Evolutionary conservation across 2,329 filamentous ascomycete genomes (phyloP).

Genomic region (Alternaria gansuensis): DNA sequence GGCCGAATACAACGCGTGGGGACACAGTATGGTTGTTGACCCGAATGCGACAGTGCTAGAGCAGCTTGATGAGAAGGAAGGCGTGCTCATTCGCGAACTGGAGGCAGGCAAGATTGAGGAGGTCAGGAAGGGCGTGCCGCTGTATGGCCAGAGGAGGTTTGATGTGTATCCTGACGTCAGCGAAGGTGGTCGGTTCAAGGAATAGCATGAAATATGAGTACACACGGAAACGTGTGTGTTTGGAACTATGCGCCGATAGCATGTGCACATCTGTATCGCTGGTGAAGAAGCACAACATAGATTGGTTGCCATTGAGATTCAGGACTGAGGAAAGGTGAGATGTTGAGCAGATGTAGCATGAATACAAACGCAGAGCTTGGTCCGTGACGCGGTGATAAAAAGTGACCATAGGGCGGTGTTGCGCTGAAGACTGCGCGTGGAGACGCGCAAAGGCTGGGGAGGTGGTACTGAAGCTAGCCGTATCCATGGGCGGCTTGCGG

Average conservation of each 20-base stretch:
- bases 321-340: no score
- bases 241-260: no score
- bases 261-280: not conserved
- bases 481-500: slow-evolving; percentile 3
- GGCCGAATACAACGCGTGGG: slow-evolving; percentile 87
- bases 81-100: slow-evolving; percentile 71
- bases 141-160: slow-evolving; percentile 85
- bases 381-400: not conserved
- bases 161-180: slow-evolving; percentile 95
- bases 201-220: slow-evolving; percentile 30
- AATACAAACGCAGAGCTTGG: not conserved
- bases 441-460: not conserved
- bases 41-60: slow-evolving; percentile 84
- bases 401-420: not conserved
- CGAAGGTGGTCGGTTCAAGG: slow-evolving; percentile 61
- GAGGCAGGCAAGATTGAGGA: slow-evolving; percentile 55
- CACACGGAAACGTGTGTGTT: not conserved
- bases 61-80: slow-evolving; percentile 81
- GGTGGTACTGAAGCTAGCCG: slow-evolving; percentile 3
- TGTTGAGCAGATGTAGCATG: no score
- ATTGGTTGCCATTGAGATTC: no score
- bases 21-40: slow-evolving; percentile 87
- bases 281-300: no score
- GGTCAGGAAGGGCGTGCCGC: slow-evolving; percentile 75
- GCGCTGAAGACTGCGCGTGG: not conserved